These are phyloP conservation scores for Trichoderma brevicompactum DNA, from an alignment of 2,329 filamentous ascomycete genomes.

Conservation along the genomic window DNA sequence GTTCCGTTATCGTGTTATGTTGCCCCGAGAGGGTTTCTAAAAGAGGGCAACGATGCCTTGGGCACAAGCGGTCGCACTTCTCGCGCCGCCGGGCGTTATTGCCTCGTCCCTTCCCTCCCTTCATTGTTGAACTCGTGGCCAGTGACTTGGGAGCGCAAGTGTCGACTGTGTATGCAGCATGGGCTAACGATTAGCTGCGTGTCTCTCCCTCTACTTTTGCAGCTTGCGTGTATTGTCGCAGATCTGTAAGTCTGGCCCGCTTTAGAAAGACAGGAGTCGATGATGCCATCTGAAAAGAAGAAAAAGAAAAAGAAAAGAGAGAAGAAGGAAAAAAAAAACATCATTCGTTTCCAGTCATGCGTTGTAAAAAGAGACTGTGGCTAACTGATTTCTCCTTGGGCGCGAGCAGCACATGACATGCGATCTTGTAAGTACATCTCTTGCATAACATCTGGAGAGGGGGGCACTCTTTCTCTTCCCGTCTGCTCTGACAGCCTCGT, in stretches of 20 bases:
- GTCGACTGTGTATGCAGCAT: slow-evolving; percentile 28
- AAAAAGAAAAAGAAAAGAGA: not conserved
- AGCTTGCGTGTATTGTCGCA: slow-evolving; percentile 88
- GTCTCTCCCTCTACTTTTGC: slow-evolving; percentile 26
- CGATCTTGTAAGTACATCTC: slow-evolving; percentile 72
- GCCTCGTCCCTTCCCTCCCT: not conserved
- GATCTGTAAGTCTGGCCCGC: slow-evolving; percentile 72
- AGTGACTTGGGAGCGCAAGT: slow-evolving; percentile 3
- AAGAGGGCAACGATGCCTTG: not conserved
- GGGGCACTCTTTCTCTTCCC: not conserved
- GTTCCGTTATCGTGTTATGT: not conserved
- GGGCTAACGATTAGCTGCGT: slow-evolving; percentile 42
- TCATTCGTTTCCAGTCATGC: not conserved
- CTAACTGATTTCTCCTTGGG: slow-evolving; percentile 36
- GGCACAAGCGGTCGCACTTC: not conserved
- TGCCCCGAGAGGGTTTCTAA: not conserved
- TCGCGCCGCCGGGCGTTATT: not conserved
- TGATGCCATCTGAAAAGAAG: not conserved
- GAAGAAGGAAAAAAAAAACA: not conserved
- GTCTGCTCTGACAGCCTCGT: not conserved
- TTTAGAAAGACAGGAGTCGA: slow-evolving; percentile 3
- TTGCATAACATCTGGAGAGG: not conserved
- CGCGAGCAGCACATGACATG: slow-evolving; percentile 80
- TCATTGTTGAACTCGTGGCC: not conserved
- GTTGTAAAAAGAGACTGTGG: slow-evolving; percentile 28